Base-by-base conservation (phyloP, 306 rosid species). In the Macrotyloma uniflorum region DNA sequence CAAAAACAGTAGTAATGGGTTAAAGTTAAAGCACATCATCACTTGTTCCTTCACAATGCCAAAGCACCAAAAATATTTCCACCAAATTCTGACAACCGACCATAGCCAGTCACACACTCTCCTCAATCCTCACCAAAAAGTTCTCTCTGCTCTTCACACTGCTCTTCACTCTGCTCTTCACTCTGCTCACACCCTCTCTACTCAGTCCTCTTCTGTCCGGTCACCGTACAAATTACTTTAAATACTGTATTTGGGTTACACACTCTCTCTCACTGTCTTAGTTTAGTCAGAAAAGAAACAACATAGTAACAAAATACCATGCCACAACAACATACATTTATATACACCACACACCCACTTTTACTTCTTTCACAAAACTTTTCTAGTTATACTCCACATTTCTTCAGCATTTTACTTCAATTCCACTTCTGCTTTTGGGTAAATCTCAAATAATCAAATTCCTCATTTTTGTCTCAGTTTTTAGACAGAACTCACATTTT, bases 61-160 rank as follows among this genome's bases (percentile, higher is more conserved):
- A 84, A 86, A 67, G 79, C 68, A 75, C 66, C 9, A 20, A 54
- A 19, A 26, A 26, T 26, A 15, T 19, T 84, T 47, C 30, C 68
- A 75, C 66, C 9, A 75, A 33, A 8, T 43, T 30, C 89, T 85
- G 89, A 81, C 93, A 83, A 89, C 84, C 85, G 84, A 85, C 89
- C 70, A 64, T 64, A 78, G 71, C 85, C 88, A 79, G 89, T 87
- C 70, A 53, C 38, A 49, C 33, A 35, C 75, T 58, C 67, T 54
- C 73, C 8, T n/a, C 26, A 12, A 3, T 15, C 59, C 59, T 51
- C 26, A 54, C 32, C 49, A 23, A 70, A 70, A 70, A 47, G 12
- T 59, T 38, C 13, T 2, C 54, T 40, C 45, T 40, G 5, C 15
- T 42, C 47, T 42, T 42, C 47, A 2, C 15, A 11, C 47, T 11